A percentile compares a stretch with the other conserved stretches of the same genome.
These are phyloP conservation scores for Rhodosporidiobolus odoratus DNA, from an alignment of 768 basidiomycete species.

Conservation along the genomic window DNA sequence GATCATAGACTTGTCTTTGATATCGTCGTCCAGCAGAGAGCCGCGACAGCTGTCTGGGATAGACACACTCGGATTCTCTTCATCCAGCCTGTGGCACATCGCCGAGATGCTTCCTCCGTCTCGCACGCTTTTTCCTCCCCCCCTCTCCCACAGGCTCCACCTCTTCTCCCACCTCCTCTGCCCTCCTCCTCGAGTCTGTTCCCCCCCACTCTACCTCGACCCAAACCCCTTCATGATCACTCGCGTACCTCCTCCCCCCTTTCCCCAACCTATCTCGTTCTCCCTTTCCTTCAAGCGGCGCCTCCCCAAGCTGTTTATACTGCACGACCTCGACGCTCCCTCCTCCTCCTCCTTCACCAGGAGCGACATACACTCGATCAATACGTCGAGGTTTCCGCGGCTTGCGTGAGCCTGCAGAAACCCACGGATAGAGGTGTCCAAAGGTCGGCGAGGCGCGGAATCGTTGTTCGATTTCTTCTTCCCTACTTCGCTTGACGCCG, in stretches of 20 bases:
- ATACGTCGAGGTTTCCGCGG: slow-evolving; percentile 34
- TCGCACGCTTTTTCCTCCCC: not conserved
- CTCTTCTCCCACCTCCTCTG: not conserved
- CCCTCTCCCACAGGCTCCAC: not conserved
- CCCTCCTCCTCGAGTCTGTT: not conserved
- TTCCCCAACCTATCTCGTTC: slow-evolving; percentile 3
- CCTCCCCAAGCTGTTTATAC: not conserved
- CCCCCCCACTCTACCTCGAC: not conserved
- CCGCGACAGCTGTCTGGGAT: no score
- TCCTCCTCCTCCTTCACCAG: no score
- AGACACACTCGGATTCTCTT: no score
- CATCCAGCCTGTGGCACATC: no score
- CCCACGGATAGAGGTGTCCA: slow-evolving; percentile 33
- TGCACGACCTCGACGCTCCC: not conserved
- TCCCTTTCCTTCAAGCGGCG: not conserved
- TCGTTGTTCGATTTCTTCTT: not conserved
- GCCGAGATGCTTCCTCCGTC: no score
- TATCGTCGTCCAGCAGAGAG: no score
- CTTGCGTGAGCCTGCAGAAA: slow-evolving; percentile 2
- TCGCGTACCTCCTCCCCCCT: not conserved
- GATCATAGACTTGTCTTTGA: no score
- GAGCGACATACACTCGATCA: slow-evolving; percentile 22
- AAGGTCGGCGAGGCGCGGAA: slow-evolving; percentile 32
- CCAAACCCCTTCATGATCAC: slow-evolving; percentile 8
- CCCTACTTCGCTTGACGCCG: not conserved